These are phyloP conservation scores for Neostapfia colusana DNA, from an alignment of 176 grass and related monocot genomes.

Conservation along the genomic window DNA sequence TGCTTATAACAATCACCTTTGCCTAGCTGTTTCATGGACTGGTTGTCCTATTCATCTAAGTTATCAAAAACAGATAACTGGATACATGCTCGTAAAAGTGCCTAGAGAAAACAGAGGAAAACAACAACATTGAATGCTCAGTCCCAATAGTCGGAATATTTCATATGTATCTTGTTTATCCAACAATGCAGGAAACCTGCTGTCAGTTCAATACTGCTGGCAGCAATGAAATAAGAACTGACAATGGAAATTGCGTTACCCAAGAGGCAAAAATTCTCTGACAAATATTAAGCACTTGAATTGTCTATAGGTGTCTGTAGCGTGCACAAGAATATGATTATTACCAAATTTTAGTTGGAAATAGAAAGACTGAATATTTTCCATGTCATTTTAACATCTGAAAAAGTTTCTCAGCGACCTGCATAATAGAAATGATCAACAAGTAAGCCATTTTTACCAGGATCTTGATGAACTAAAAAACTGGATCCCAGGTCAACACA, in stretches of 20 bases:
- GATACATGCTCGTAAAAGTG: neutral
- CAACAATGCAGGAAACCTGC: constrained; percentile 25
- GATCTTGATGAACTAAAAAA: constrained; percentile 15
- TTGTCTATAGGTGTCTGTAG: constrained; percentile 22
- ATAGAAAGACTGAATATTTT: constrained; percentile 19
- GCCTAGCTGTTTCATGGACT: neutral
- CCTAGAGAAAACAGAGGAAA: neutral
- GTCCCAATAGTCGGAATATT: constrained; percentile 33
- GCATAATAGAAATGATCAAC: constrained; percentile 26
- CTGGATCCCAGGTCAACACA: constrained; percentile 4
- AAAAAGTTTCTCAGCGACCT: constrained; percentile 92
- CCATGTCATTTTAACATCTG: constrained; percentile 62
- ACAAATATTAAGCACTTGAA: constrained; percentile 42
- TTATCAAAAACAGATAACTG: neutral
- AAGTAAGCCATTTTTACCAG: constrained; percentile 4
- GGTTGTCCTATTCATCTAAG: neutral
- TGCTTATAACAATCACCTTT: neutral
- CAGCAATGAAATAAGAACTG: constrained; percentile 23
- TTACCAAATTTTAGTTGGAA: constrained; percentile 32
- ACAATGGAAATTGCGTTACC: constrained; percentile 17
- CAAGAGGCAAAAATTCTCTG: constrained; percentile 34
- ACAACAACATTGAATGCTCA: neutral
- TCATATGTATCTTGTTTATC: constrained; percentile 8
- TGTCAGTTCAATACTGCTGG: constrained; percentile 8
- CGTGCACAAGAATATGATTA: constrained; percentile 28